Evolutionary conservation across 2,329 filamentous ascomycete genomes (phyloP), one percentile per base, ranked within the genome.

Genomic region (Fusarium staphyleae): DNA sequence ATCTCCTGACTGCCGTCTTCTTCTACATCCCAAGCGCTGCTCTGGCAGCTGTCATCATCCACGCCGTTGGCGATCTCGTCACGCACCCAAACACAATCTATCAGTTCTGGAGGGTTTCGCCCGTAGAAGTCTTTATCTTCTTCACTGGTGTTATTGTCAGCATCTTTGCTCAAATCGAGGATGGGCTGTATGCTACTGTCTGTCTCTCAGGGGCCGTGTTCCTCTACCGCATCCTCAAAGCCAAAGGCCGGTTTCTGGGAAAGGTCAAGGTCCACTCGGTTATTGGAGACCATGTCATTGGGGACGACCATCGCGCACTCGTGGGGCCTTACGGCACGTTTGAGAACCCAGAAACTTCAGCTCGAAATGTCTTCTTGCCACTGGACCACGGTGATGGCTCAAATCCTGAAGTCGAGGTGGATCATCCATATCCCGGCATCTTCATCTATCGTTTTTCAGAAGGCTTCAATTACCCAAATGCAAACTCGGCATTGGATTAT

Each of bases 391-490:
- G 81, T n/a, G 93, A 98, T 70, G 93, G 93, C 24, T 92, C 91
- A 1, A 98, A 98, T 72, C 93, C 93, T 0, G 81, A 88, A 19
- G 81, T 98, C 39, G 82, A 88, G 10, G 79, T 96, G n/a, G 81
- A 90, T 57, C 85, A 85, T 48, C 93, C 95, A 1, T 91, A 95
- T 67, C 93, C 93, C 0, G 95, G 95, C 45, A 83, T 99, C 62
- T 96, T 98, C 75, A 96, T 98, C 69, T 98, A 96, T 77, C 87
- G 93, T 36, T 97, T 96, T 74, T 87, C 89, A 0, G 93, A 98
- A 76, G 91, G 93, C 35, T 96, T 96, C 81, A 96, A 95, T 75
- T 99, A 98, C 68, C 91, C 93, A 55, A 99, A 96, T 66, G 92
- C 92, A 15, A 91, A 91, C 67, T 87, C 91, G 70, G 92, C 96